These are phyloP conservation scores for Graphiopsis chlorocephala DNA, from an alignment of 2,329 filamentous ascomycete species.

Conservation along the genomic window DNA sequence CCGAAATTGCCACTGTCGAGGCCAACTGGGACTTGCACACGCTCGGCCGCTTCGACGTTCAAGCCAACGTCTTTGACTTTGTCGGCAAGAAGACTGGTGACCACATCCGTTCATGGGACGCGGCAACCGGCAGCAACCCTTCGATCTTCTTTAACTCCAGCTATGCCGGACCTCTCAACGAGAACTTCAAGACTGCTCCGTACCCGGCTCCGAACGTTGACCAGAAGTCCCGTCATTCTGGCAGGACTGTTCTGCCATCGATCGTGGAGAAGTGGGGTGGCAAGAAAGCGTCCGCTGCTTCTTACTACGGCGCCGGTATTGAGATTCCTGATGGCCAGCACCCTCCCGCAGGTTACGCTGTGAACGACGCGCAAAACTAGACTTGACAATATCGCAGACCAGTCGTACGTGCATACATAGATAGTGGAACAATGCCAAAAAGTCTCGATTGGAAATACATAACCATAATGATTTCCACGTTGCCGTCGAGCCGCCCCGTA, in stretches of 20 bases:
- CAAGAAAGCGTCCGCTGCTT: slow-evolving; percentile 1
- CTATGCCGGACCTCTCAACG: slow-evolving; percentile 35
- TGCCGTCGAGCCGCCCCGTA: background rate
- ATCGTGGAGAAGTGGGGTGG: slow-evolving; percentile 27
- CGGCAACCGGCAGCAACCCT: slow-evolving; percentile 26
- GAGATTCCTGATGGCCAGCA: slow-evolving; percentile 35
- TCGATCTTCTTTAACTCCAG: slow-evolving; percentile 34
- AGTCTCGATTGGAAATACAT: background rate
- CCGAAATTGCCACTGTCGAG: slow-evolving; percentile 44
- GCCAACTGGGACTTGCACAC: slow-evolving; percentile 47
- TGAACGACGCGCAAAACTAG: slow-evolving; percentile 15
- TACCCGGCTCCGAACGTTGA: slow-evolving; percentile 33
- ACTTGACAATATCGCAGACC: background rate
- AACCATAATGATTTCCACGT: background rate
- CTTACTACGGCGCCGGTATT: slow-evolving; percentile 33
- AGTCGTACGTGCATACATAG: background rate
- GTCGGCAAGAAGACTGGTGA: slow-evolving; percentile 39
- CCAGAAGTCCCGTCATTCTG: slow-evolving; percentile 27
- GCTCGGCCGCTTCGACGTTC: slow-evolving; percentile 47
- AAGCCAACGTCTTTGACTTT: slow-evolving; percentile 45
- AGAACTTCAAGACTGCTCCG: slow-evolving; percentile 21
- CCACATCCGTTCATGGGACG: slow-evolving; percentile 26
- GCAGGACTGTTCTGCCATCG: slow-evolving; percentile 31
- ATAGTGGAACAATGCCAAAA: background rate
- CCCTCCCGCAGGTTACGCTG: slow-evolving; percentile 11